phyloP scores from a whole-genome alignment of 1,284 basidiomycete genomes.

The Ustilago hordei region DNA sequence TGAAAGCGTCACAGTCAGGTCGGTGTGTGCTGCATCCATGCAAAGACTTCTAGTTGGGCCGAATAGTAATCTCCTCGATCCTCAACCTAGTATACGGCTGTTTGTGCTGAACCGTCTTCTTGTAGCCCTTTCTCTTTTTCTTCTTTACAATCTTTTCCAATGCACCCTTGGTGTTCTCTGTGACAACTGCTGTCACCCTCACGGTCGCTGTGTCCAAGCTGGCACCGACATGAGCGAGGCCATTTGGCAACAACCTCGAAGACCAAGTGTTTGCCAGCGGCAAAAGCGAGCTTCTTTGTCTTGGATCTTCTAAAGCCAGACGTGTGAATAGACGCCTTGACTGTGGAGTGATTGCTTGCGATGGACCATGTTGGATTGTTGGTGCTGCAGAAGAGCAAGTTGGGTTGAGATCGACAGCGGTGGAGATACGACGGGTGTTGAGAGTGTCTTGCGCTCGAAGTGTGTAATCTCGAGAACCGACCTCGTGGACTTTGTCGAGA shows the following conservation, averaged over 20 bases:
- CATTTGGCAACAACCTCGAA: constrained; percentile 53
- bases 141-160: constrained; percentile 94
- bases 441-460: constrained; percentile 74
- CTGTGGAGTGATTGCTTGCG: constrained; percentile 24
- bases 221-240: constrained; percentile 64
- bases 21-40: too few relatives aligned
- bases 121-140: constrained; percentile 96
- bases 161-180: constrained; percentile 94
- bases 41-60: constrained; percentile 18
- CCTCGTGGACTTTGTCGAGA: constrained; percentile 89
- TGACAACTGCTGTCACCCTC: constrained; percentile 84
- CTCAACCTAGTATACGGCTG: constrained; percentile 85
- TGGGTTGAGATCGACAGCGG: constrained; percentile 33
- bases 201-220: constrained; percentile 71
- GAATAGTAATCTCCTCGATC: constrained; percentile 66
- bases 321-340: constrained; percentile 38
- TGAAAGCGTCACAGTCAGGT: too few relatives aligned
- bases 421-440: constrained; percentile 43
- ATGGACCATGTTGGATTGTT: constrained; percentile 12
- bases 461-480: constrained; percentile 95
- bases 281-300: constrained; percentile 12
- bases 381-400: constrained; percentile 1
- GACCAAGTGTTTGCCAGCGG: constrained; percentile 60
- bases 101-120: constrained; percentile 85
- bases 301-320: constrained; percentile 8